A percentile compares a stretch with the other conserved stretches of the same genome.
Conservation (phyloP, 2,329 filamentous ascomycete genomes). For the Lasiodiplodia hormozganensis region DNA sequence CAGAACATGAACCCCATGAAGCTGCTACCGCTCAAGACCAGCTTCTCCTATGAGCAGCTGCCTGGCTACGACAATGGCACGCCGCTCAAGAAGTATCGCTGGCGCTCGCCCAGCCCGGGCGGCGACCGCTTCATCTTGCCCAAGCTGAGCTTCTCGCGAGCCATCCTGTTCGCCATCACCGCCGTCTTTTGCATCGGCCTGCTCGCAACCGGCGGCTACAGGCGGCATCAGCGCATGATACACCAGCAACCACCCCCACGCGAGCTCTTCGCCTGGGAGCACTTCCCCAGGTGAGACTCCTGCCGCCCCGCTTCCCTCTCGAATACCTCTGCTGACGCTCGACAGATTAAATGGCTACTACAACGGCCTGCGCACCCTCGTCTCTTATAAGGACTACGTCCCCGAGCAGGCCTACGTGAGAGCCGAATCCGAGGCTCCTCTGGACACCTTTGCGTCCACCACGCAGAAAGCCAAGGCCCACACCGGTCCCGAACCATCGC, state of each 20-base stretch:
- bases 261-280: conserved; percentile 53
- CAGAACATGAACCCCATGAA: conserved; percentile 54
- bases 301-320: background rate
- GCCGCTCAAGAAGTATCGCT: conserved; percentile 45
- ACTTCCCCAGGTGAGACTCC: conserved; percentile 49
- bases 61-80: conserved; percentile 48
- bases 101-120: conserved; percentile 46
- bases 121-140: conserved; percentile 33
- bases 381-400: conserved; percentile 50
- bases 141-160: conserved; percentile 48
- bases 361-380: conserved; percentile 56
- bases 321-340: background rate
- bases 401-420: conserved; percentile 55
- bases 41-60: conserved; percentile 56
- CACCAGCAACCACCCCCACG: conserved; percentile 33
- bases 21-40: conserved; percentile 49
- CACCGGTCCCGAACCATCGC: conserved; percentile 42
- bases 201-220: conserved; percentile 51
- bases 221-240: conserved; percentile 40
- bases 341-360: conserved; percentile 55
- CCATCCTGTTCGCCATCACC: conserved; percentile 50
- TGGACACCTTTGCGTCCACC: conserved; percentile 43
- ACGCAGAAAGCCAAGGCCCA: conserved; percentile 25
- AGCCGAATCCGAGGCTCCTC: conserved; percentile 45
- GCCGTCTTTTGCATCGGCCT: conserved; percentile 50